Evolutionary conservation across 2,329 filamentous ascomycete species (phyloP).

Genomic region (Penicillium corylophilum): DNA sequence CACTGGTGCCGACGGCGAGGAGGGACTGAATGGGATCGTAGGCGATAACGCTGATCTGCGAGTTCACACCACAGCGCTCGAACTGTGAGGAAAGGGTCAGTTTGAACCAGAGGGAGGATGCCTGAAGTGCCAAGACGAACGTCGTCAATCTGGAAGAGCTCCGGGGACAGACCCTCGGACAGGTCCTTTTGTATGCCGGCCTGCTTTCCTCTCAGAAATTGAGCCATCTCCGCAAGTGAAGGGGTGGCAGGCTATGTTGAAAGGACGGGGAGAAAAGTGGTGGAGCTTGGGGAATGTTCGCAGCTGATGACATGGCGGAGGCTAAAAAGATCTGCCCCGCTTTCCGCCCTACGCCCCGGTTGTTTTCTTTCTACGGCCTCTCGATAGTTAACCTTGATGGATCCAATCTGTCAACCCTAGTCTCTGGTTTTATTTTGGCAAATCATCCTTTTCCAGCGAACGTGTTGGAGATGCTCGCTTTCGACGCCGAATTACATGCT

Average conservation of each 20-base stretch:
- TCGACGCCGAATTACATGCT: constrained; percentile 13
- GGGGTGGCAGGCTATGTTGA: constrained; percentile 6
- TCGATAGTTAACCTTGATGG: no score
- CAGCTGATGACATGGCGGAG: constrained; percentile 29
- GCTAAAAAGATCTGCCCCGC: constrained; percentile 28
- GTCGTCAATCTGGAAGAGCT: constrained; percentile 80
- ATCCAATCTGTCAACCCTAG: not conserved
- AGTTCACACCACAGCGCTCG: constrained; percentile 77
- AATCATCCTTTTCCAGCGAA: not conserved
- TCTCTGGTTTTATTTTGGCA: not conserved
- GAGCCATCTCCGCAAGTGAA: constrained; percentile 62
- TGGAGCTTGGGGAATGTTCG: constrained; percentile 15
- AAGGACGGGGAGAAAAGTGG: constrained; percentile 11
- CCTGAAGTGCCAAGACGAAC: constrained; percentile 46
- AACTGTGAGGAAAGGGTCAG: constrained; percentile 44
- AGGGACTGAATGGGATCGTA: constrained; percentile 95
- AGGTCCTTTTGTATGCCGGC: constrained; percentile 89
- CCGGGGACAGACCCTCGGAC: constrained; percentile 74
- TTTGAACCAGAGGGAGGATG: constrained; percentile 21
- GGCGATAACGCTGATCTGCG: constrained; percentile 71
- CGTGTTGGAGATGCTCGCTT: not conserved
- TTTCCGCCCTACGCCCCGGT: constrained; percentile 20
- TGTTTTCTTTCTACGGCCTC: no score
- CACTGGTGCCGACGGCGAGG: constrained; percentile 84
- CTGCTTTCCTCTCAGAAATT: constrained; percentile 89